A percentile compares a stretch with the other conserved stretches of the same genome.
Evolutionary conservation across 306 rosid genomes (phyloP).

Genomic region (Quercus parvula): DNA sequence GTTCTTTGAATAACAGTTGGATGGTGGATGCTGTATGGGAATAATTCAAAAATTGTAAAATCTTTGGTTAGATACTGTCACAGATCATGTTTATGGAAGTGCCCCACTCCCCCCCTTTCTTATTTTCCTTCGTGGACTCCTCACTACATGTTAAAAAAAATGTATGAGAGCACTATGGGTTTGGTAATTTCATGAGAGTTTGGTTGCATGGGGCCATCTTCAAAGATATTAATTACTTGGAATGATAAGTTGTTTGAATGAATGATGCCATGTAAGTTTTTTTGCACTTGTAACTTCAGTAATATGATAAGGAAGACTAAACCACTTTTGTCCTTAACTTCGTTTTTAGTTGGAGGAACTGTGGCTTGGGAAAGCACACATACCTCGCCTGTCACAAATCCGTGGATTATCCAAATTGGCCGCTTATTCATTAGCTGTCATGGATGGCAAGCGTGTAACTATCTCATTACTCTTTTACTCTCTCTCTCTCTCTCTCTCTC

Average conservation of each 20-base stretch:
- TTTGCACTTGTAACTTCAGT: not conserved
- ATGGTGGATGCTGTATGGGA: too few relatives aligned
- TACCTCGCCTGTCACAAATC: constrained; percentile 30
- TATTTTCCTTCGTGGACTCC: too few relatives aligned
- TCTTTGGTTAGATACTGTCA: too few relatives aligned
- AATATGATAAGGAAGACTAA: not conserved
- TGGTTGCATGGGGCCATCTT: not conserved
- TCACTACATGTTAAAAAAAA: too few relatives aligned
- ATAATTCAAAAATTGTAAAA: too few relatives aligned
- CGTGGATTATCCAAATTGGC: constrained; percentile 37
- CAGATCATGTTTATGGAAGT: too few relatives aligned
- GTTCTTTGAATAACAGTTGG: too few relatives aligned
- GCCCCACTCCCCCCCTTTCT: too few relatives aligned
- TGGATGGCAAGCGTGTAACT: constrained; percentile 48
- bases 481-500: not conserved
- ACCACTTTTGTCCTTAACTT: not conserved
- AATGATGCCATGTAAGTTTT: not conserved
- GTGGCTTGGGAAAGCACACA: constrained; percentile 53
- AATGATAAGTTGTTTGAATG: not conserved
- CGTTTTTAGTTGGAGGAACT: constrained; percentile 33
- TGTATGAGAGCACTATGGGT: too few relatives aligned
- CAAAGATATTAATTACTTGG: not conserved
- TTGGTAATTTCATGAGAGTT: not conserved
- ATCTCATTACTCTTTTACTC: not conserved
- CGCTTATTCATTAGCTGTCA: constrained; percentile 34